A percentile compares a stretch with the other conserved stretches of the same genome.
These are phyloP conservation scores for Paratinospora sagittata DNA, from an alignment of 164 flowering plant genomes.

Conservation along the genomic window DNA sequence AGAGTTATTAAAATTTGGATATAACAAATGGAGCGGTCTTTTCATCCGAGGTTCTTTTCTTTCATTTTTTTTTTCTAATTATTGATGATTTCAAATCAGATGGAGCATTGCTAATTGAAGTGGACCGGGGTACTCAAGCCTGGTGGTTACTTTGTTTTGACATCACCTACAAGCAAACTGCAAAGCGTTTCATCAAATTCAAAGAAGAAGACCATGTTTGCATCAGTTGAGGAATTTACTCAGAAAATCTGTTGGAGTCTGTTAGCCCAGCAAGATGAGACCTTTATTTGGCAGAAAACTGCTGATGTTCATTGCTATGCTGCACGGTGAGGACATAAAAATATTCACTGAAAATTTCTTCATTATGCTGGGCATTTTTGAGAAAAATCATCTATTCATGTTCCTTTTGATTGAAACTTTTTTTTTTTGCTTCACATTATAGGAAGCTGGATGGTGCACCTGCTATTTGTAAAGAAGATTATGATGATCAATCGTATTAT, in stretches of 20 bases:
- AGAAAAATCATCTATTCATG: background rate
- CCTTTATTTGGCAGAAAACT: constrained; percentile 94
- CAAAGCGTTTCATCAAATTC: no score
- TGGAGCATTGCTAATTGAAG: constrained; percentile 80
- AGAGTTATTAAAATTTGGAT: no score
- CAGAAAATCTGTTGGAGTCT: constrained; percentile 80
- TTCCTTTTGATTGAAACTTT: constrained; percentile 1
- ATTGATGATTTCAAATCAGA: constrained; percentile 37
- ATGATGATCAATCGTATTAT: constrained; percentile 57
- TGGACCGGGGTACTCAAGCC: constrained; percentile 85
- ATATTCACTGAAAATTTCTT: background rate
- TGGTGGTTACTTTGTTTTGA: constrained; percentile 95
- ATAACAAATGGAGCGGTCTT: no score
- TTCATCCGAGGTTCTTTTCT: background rate
- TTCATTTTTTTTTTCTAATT: background rate
- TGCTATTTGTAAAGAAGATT: constrained; percentile 56
- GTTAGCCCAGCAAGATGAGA: constrained; percentile 86
- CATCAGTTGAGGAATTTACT: constrained; percentile 57
- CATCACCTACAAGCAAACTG: constrained; percentile 49
- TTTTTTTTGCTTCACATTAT: constrained; percentile 19
- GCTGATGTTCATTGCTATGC: constrained; percentile 57
- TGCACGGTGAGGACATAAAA: constrained; percentile 53
- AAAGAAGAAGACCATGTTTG: constrained; percentile 41
- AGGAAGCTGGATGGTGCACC: constrained; percentile 54
- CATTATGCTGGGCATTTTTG: background rate